Percentiles rank a stretch among this genome's conserved stretches.
Conservation (phyloP, 2,329 filamentous ascomycete species). For the Aspergillus sp. region DNA sequence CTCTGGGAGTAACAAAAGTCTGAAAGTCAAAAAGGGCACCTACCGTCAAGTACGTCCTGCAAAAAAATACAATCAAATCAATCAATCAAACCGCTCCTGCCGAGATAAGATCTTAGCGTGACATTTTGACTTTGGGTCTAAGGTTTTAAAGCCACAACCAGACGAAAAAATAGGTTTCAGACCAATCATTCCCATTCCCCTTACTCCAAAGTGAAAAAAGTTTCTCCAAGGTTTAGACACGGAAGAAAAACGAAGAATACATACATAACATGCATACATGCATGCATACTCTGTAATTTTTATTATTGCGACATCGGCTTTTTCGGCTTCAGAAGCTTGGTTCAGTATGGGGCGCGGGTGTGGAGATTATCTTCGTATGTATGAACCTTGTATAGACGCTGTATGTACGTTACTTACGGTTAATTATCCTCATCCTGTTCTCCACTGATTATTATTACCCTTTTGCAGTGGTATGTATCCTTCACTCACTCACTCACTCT, state of each 20-base stretch:
- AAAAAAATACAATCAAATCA: no score
- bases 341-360: not conserved
- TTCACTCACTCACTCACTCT: no score
- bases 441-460: not conserved
- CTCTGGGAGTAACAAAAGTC: no score
- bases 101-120: slow-evolving; percentile 29
- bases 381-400: not conserved
- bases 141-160: not conserved
- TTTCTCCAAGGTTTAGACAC: not conserved
- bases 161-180: not conserved
- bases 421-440: not conserved
- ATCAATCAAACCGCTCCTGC: slow-evolving; percentile 7
- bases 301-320: slow-evolving; percentile 25
- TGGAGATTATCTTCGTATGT: not conserved
- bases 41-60: not conserved
- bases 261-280: no score
- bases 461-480: not conserved
- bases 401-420: slow-evolving; percentile 2
- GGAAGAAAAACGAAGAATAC: not conserved
- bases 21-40: not conserved
- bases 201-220: not conserved
- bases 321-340: slow-evolving; percentile 5
- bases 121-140: slow-evolving; percentile 12
- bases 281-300: not conserved
- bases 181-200: no score